Base-by-base conservation (phyloP, 2,329 filamentous ascomycete species). In the Neurospora sp. region DNA sequence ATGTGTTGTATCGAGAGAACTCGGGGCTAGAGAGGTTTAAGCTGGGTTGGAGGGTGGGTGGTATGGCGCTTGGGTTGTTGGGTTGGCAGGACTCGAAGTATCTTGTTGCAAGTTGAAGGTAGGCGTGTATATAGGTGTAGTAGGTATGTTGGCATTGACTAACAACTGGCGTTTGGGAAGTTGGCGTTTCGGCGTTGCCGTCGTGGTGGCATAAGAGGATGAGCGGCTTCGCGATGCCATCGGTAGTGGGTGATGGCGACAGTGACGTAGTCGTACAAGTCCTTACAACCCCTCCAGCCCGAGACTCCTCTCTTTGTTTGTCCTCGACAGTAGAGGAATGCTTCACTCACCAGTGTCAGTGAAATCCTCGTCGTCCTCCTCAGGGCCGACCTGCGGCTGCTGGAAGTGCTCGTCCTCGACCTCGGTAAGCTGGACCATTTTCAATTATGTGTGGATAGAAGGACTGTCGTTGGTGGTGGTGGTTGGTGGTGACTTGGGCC, bases 321-420 rank as follows among this genome's bases (percentile, higher is more conserved):
- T 12, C n/a, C 15, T 38, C 6, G 66, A 17, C 23, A 67, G 67
- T 39, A 68, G 11, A 38, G 36, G 65, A 66, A 69, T 81, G 85
- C 75, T 19, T 6, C 17, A 72, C 77, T 33, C 87, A 97, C 95
- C 95, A 73, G 92, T 95, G 81, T 97, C 95, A 75, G 92, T 96
- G 85, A 92, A 97, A 84, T 97, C 95, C 76, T 96, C 91, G 75
- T 96, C 92, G 69, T 94, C 91, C 75, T 94, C 90, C 75, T 93
- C 90, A 71, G 89, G 88, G 70, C 87, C 85, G 72, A 89, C 83
- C 77, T 91, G 89, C 75, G 86, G 83, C 80, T 88, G 84, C 83
- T 91, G 86, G 85, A 97, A 97, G 83, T 96, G 92, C 87, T 97
- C 94, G 80, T 98, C 95, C 80, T 96, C 91, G 79, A 98, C 95